phyloP scores from a whole-genome alignment of 306 rosid species.

The Medicago lupulina region DNA sequence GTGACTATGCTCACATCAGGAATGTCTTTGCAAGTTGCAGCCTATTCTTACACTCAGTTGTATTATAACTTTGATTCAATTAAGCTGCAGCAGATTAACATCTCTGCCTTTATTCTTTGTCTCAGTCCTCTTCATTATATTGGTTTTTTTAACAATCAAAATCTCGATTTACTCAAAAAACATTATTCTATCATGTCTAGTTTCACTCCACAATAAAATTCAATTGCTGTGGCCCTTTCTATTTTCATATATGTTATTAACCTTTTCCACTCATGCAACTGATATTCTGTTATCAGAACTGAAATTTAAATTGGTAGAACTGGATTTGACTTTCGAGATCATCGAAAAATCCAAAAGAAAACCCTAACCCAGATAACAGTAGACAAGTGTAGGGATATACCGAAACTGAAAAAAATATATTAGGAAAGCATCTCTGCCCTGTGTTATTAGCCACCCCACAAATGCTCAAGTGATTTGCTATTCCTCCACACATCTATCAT shows the following conservation, averaged over 20 bases:
- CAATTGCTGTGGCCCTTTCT: neutral
- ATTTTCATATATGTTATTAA: slow-evolving; percentile 13
- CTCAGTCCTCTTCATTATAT: neutral
- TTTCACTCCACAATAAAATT: neutral
- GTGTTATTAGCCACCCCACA: neutral
- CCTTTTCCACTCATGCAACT: slow-evolving; percentile 14
- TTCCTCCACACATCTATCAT: neutral
- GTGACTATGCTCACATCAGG: neutral
- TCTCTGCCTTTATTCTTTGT: slow-evolving; percentile 6
- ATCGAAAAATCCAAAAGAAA: neutral
- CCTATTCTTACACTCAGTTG: slow-evolving; percentile 3
- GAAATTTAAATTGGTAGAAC: neutral
- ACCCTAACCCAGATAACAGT: neutral
- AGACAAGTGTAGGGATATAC: neutral
- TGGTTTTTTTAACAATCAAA: neutral
- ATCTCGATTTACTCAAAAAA: neutral
- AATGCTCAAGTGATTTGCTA: neutral
- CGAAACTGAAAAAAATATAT: neutral
- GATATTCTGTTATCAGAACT: slow-evolving; percentile 31
- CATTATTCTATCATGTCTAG: slow-evolving; percentile 6
- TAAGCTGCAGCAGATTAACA: slow-evolving; percentile 16
- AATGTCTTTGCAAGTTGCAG: neutral
- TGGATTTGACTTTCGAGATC: neutral
- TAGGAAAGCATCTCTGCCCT: neutral
- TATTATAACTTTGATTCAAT: slow-evolving; percentile 23